Base-by-base conservation (phyloP, 306 rosid species). In the Sicyos edulis region DNA sequence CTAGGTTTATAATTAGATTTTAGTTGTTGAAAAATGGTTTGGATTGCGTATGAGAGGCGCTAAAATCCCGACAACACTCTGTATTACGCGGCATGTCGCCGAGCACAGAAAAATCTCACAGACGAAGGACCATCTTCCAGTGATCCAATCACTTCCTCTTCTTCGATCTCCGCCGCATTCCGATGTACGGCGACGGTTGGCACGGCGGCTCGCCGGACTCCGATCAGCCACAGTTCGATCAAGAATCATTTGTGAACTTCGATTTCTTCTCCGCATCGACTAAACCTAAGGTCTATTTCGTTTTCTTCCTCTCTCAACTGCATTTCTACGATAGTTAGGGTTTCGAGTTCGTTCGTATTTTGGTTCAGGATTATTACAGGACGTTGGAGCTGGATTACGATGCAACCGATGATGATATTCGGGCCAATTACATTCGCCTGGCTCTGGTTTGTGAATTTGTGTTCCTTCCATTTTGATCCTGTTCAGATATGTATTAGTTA, bases 341-440 rank as follows among this genome's bases (percentile, higher is more conserved):
- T 50, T 70, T 74, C 20, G 8, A 54, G 7, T 26, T 68, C 49
- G 22, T 10, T 26, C 29, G 29, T 37, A 13, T 7, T 20, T 20
- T 19, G 2, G 15, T 44, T n/a, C 77, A 95, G 99, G 96, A 95
- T 77, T 95, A 87, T 69, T 91, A 95, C 70, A 89, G 87, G 89
- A 89, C 85, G 58, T 71, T 95, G 78, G 92, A 95, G 76, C 96
- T 91, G 74, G 99, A 91, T 84, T 95, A 87, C 66, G 97, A 89
- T 80, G 97, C 97, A 14, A 76, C 82, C 0, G 99, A 91, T 5
- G 95, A 91, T 53, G 82, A 82, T 54, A 86, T 95, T 84, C 96
- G 96, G 22, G 85, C 95, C 67, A 95, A 91, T 83, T 95, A 83
- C 80, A 95, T 95, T 15, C 96, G 97, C 57, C 82, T 95, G 3